phyloP scores from a whole-genome alignment of 495 filamentous ascomycete species.

The Hypoxylon cercidicola region DNA sequence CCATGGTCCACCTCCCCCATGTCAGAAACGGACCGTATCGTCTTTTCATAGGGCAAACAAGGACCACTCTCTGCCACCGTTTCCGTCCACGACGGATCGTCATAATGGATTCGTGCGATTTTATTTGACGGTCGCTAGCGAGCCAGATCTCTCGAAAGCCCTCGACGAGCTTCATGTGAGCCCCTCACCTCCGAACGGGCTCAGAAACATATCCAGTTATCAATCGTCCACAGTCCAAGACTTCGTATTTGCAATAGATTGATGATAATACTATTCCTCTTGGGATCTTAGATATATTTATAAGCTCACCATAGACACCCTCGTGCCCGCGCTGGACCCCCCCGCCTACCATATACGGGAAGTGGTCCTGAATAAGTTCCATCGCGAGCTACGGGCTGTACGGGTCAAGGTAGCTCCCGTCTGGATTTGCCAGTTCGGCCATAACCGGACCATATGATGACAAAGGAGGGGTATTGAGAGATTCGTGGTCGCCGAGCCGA shows the following conservation, averaged over 20 bases:
- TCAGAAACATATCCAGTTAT: conserved; percentile 44
- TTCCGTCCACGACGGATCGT: conserved; percentile 45
- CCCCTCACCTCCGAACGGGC: conserved; percentile 42
- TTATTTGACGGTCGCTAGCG: conserved; percentile 46
- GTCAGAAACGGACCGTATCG: conserved; percentile 45
- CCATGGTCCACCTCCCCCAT: conserved; percentile 45
- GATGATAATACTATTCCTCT: conserved; percentile 15
- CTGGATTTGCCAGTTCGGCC: conserved; percentile 38
- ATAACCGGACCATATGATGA: conserved; percentile 42
- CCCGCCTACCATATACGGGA: conserved; percentile 6
- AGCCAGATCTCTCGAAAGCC: conserved; percentile 38
- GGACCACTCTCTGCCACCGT: conserved; percentile 48
- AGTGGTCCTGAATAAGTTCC: conserved; percentile 3
- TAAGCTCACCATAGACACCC: conserved; percentile 13
- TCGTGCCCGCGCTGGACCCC: conserved; percentile 9
- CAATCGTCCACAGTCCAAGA: conserved; percentile 14
- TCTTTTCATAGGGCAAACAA: conserved; percentile 49
- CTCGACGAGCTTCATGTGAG: conserved; percentile 34
- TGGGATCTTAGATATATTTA: conserved; percentile 2
- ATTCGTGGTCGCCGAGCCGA: conserved; percentile 43
- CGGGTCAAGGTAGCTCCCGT: conserved; percentile 34
- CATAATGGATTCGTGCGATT: conserved; percentile 42
- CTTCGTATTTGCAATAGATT: conserved; percentile 37
- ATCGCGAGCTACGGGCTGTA: background rate
- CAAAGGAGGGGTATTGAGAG: conserved; percentile 42